Base-by-base conservation (phyloP, 768 basidiomycete genomes). In the Asterophora lycoperdoides region DNA sequence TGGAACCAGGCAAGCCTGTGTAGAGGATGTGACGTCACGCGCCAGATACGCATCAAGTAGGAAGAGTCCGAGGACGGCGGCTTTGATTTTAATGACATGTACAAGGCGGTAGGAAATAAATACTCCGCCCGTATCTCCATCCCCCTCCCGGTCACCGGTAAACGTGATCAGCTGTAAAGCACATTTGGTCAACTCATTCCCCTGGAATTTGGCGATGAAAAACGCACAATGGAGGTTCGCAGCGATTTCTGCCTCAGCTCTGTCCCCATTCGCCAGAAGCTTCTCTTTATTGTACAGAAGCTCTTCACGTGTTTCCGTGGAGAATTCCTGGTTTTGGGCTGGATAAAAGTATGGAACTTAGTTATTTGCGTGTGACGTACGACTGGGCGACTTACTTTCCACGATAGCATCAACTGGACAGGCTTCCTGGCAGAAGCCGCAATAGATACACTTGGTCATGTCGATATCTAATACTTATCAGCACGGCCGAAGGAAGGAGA, bases 401-500 rank as follows among this genome's bases (percentile, higher is more conserved):
- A 99, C 96, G 60, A 99, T 98, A 51, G 96, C 96, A 70, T 98
- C 96, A 49, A 98, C 96, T 2, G 96, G 96, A 67, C 96, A 99
- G 26, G 96, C 96, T 72, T 98, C 96, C 70, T 98, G 95, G 68
- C 96, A 98, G 78, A 97, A 98, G 46, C 96, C 96, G 69, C 96
- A 99, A 76, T 99, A 99, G 62, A 99, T 99, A 72, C 96, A 98
- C 77, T 94, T 98, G 51, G 96, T 99, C 96, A 99, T 99, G 68
- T 99, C 96, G 60, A 98, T 93, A 71, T 98, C 92, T 94, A 56
- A 23, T 44, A 40, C 35, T 9, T 36, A 59, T 48, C 20, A 46
- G 37, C 35, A 51, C 42, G 32, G 15, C 29, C 5, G 41, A 51
- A 26, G 46, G 20, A 10, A 48, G 36, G 48, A 51, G 19, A 33